phyloP scores from a whole-genome alignment of 805 yeast genomes.

The Candida sithepensis region DNA sequence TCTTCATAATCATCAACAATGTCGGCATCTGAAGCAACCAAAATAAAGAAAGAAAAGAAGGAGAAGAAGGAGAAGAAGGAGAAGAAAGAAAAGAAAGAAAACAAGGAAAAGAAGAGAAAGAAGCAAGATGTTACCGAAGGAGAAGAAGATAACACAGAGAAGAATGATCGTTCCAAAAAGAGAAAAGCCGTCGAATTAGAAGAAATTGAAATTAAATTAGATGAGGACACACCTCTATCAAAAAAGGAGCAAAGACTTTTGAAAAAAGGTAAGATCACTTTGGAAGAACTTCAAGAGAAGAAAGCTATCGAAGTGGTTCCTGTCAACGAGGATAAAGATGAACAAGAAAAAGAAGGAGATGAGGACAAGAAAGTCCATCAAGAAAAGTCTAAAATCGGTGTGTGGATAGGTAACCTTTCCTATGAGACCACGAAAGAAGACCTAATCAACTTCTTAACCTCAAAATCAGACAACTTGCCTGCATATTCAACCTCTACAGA shows the following conservation, averaged over 20 bases:
- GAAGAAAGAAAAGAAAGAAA: constrained; percentile 5
- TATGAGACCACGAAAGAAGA: constrained; percentile 82
- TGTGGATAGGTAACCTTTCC: constrained; percentile 92
- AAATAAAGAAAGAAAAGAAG: constrained; percentile 1
- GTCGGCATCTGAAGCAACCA: background rate
- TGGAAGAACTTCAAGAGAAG: constrained; percentile 47
- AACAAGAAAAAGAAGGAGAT: constrained; percentile 15
- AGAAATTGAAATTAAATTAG: constrained; percentile 66
- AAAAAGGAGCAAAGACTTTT: constrained; percentile 85
- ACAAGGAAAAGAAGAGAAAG: constrained; percentile 19
- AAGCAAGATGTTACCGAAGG: constrained; percentile 18
- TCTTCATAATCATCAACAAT: too few relatives aligned
- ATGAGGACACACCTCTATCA: constrained; percentile 76
- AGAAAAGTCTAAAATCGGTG: constrained; percentile 59
- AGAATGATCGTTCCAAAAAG: constrained; percentile 11
- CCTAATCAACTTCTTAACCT: constrained; percentile 56
- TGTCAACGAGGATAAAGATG: constrained; percentile 4
- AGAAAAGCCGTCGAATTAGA: constrained; percentile 39
- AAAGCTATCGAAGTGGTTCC: constrained; percentile 30
- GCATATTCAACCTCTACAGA: constrained; percentile 22
- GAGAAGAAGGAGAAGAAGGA: constrained; percentile 7
- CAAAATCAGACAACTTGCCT: constrained; percentile 46
- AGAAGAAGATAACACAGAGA: background rate
- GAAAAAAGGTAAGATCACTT: constrained; percentile 69
- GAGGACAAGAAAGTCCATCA: constrained; percentile 27